Evolutionary conservation across 140 eudicot species (phyloP).

Genomic region (Artemisia princeps): DNA sequence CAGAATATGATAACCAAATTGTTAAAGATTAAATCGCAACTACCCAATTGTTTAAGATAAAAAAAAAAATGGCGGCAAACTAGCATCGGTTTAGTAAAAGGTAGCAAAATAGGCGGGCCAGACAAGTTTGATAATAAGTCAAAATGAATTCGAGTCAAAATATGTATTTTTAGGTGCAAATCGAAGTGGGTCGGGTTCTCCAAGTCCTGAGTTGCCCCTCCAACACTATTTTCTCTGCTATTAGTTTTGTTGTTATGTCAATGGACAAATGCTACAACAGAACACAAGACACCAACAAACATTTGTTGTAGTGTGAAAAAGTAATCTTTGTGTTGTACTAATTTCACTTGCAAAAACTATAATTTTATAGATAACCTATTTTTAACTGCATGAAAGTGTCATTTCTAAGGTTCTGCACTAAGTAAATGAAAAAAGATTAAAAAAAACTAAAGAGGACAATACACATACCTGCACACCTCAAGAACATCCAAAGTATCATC

Average conservation of each 20-base stretch:
- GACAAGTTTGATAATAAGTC: neutral
- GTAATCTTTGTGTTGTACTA: too few species aligned
- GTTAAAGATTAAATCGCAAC: neutral
- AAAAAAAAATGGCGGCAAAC: too few species aligned
- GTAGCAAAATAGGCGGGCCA: neutral
- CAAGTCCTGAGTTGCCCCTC: neutral
- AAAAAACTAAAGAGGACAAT: neutral
- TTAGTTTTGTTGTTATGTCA: neutral
- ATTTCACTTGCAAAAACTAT: too few species aligned
- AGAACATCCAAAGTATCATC: neutral
- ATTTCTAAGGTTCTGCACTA: neutral
- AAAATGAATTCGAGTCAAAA: neutral
- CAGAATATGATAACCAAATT: neutral
- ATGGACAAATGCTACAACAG: too few species aligned
- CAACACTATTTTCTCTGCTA: neutral
- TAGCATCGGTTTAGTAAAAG: neutral
- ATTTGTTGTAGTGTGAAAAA: too few species aligned
- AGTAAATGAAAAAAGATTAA: neutral
- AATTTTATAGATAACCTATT: too few species aligned
- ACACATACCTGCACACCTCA: slow-evolving; percentile 15
- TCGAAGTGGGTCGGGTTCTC: neutral
- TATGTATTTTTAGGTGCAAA: neutral
- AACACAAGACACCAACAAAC: too few species aligned
- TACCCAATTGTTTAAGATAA: neutral
- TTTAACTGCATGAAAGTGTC: too few species aligned